Evolutionary conservation across 1,284 basidiomycete species (phyloP).

Genomic region (Ustilago esculenta): DNA sequence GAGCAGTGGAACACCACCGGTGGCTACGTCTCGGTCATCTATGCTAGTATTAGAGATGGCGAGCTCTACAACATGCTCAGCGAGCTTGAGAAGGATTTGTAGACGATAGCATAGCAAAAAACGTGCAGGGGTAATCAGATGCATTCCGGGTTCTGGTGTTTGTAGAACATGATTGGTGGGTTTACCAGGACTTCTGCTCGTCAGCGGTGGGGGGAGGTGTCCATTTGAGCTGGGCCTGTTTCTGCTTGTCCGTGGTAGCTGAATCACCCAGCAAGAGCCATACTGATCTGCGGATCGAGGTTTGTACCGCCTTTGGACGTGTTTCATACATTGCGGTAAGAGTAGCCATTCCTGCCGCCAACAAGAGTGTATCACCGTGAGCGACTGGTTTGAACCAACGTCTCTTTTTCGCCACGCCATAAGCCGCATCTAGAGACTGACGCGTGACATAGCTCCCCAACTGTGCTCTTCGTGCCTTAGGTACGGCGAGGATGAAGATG

Average conservation of each 20-base stretch:
- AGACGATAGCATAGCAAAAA: too few species aligned
- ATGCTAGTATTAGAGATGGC: slow-evolving; percentile 48
- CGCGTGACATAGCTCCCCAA: slow-evolving; percentile 48
- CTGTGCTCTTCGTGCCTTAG: slow-evolving; percentile 33
- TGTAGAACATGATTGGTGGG: too few species aligned
- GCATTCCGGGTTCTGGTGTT: too few species aligned
- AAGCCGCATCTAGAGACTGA: slow-evolving; percentile 31
- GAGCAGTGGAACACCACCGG: slow-evolving; percentile 46
- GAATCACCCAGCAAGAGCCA: slow-evolving; percentile 18
- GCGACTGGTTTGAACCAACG: slow-evolving; percentile 26
- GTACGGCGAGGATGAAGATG: slow-evolving; percentile 56
- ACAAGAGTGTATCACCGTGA: slow-evolving; percentile 39
- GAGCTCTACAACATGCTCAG: slow-evolving; percentile 50
- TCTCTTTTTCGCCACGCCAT: slow-evolving; percentile 29
- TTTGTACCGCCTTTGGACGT: slow-evolving; percentile 29
- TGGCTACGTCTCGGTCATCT: slow-evolving; percentile 52
- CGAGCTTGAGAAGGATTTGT: slow-evolving; percentile 36
- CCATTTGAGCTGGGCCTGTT: slow-evolving; percentile 22
- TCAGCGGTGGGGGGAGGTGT: neutral
- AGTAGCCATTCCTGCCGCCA: slow-evolving; percentile 43
- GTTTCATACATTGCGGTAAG: slow-evolving; percentile 48
- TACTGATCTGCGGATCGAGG: slow-evolving; percentile 7
- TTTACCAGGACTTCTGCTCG: slow-evolving; percentile 17
- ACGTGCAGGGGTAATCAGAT: too few species aligned
- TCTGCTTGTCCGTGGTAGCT: slow-evolving; percentile 17